phyloP scores from a whole-genome alignment of 2,329 filamentous ascomycete genomes.

The Colletotrichum coccodes region DNA sequence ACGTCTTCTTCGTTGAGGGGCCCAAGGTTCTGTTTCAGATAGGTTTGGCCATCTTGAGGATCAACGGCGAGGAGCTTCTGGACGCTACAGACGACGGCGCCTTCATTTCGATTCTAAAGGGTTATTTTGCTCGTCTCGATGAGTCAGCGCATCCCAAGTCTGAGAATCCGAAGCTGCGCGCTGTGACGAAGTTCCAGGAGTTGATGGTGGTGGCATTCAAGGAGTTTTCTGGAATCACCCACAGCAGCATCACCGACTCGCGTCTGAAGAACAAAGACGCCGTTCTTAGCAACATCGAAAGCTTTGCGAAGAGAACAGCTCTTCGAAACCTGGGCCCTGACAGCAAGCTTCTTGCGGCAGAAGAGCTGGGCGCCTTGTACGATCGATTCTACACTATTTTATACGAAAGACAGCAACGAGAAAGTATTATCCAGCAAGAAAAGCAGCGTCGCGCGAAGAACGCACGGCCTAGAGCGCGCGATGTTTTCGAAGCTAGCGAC shows the following conservation, averaged over 20 bases:
- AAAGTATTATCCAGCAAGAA: constrained; percentile 81
- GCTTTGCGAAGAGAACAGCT: constrained; percentile 94
- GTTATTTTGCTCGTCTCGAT: constrained; percentile 91
- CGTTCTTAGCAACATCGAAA: constrained; percentile 95
- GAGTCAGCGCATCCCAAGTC: constrained; percentile 96
- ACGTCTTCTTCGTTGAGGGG: constrained; percentile 98
- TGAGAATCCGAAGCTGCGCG: constrained; percentile 92
- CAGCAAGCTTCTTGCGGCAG: constrained; percentile 87
- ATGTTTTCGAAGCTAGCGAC: constrained; percentile 46
- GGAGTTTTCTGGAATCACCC: constrained; percentile 95
- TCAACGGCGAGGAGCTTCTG: constrained; percentile 95
- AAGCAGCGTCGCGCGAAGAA: constrained; percentile 73
- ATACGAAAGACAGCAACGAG: constrained; percentile 90
- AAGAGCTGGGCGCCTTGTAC: constrained; percentile 90
- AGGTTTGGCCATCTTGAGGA: constrained; percentile 92
- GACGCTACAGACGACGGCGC: constrained; percentile 95
- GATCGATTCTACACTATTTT: constrained; percentile 93
- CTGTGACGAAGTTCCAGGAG: constrained; percentile 96
- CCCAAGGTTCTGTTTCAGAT: constrained; percentile 98
- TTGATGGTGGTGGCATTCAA: constrained; percentile 99
- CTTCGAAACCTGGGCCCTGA: constrained; percentile 96
- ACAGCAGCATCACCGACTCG: constrained; percentile 89
- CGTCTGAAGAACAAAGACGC: constrained; percentile 93
- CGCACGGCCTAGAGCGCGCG: constrained; percentile 61
- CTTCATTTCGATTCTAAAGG: constrained; percentile 95